A percentile compares a stretch with the other conserved stretches of the same genome.
These are phyloP conservation scores for Agastache rugosa DNA, from an alignment of 257 asterid genomes.

Conservation along the genomic window DNA sequence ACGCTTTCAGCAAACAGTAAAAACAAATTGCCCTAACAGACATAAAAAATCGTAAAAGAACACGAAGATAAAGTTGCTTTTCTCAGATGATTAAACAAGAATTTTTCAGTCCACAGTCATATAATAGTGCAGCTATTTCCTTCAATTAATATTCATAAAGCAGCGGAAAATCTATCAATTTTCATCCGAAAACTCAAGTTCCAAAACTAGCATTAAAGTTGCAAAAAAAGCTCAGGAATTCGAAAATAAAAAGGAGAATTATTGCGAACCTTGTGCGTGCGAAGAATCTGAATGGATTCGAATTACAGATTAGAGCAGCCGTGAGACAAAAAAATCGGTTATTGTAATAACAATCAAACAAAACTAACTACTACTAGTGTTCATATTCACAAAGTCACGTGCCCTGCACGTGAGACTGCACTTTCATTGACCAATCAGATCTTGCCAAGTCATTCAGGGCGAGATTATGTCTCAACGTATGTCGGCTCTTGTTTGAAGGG, in stretches of 20 bases:
- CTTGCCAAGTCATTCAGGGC: not conserved
- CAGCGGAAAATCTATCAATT: not conserved
- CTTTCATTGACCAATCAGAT: slow-evolving; percentile 11
- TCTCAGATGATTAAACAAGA: not conserved
- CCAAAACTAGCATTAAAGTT: not conserved
- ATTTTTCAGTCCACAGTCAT: not conserved
- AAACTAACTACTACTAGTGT: not conserved
- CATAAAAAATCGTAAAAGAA: not conserved
- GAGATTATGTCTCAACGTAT: too few relatives aligned
- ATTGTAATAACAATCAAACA: not conserved
- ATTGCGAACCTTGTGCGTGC: not conserved
- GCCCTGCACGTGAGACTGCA: slow-evolving; percentile 21
- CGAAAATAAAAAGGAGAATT: not conserved
- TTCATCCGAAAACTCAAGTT: not conserved
- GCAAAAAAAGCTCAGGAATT: not conserved
- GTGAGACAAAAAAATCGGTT: not conserved
- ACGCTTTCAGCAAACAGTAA: slow-evolving; percentile 9
- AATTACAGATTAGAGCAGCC: not conserved
- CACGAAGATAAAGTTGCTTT: not conserved
- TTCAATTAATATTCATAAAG: not conserved
- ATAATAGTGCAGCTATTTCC: not conserved
- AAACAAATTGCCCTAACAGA: slow-evolving; percentile 17
- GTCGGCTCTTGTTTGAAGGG: too few relatives aligned
- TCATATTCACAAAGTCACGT: slow-evolving; percentile 19
- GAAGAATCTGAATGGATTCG: slow-evolving; percentile 7